Evolutionary conservation across 805 yeast species (phyloP).

Genomic region (Starmerella stellata): DNA sequence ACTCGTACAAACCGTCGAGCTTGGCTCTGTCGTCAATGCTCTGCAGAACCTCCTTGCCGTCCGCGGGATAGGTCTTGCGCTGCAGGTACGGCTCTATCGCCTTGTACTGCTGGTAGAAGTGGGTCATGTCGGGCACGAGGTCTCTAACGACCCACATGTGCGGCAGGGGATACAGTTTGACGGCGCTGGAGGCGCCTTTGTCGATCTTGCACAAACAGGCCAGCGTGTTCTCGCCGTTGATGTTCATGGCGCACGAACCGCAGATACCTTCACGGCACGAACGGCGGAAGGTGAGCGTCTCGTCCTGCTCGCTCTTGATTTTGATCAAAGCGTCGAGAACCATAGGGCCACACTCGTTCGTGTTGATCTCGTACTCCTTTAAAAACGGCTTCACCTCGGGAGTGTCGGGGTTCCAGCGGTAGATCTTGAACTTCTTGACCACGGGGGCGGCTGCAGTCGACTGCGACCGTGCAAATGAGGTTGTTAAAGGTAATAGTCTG

Average conservation of each 20-base stretch:
- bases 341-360: slow-evolving; percentile 94
- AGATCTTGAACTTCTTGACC: slow-evolving; percentile 71
- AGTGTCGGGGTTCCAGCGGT: slow-evolving; percentile 96
- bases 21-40: slow-evolving; percentile 83
- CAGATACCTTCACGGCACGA: slow-evolving; percentile 99
- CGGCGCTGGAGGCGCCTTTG: slow-evolving; percentile 49
- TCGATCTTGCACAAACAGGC: slow-evolving; percentile 94
- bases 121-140: slow-evolving; percentile 93
- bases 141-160: slow-evolving; percentile 97
- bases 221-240: slow-evolving; percentile 89
- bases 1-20: slow-evolving; percentile 91
- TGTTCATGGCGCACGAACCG: slow-evolving; percentile 99
- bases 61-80: slow-evolving; percentile 59
- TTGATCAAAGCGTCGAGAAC: slow-evolving; percentile 83
- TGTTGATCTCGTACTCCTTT: slow-evolving; percentile 67
- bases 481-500: no score
- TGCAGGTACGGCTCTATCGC: slow-evolving; percentile 94
- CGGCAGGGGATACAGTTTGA: slow-evolving; percentile 89
- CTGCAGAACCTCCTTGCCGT: slow-evolving; percentile 87
- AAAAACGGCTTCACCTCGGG: slow-evolving; percentile 82
- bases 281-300: slow-evolving; percentile 90
- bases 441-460: slow-evolving; percentile 32
- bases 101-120: slow-evolving; percentile 95
- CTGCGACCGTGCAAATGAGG: background rate
- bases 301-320: slow-evolving; percentile 91